A percentile compares a stretch with the other conserved stretches of the same genome.
These are phyloP conservation scores for Boletus rubroflammeus DNA, from an alignment of 768 basidiomycete species.

Conservation along the genomic window DNA sequence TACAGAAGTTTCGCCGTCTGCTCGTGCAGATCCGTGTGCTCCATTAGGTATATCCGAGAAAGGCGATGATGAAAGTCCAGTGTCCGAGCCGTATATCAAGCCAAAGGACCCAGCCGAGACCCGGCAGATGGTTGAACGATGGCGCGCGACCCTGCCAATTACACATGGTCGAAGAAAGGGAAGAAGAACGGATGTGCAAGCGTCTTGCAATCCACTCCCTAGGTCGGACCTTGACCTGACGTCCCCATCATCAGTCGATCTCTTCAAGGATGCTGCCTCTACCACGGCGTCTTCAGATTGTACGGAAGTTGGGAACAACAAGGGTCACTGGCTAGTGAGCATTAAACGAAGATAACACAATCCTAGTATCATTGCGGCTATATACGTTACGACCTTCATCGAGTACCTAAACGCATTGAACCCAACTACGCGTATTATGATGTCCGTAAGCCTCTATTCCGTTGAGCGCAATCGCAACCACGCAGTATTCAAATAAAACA, in stretches of 20 bases:
- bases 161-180: slow-evolving; percentile 11
- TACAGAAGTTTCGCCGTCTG: slow-evolving; percentile 26
- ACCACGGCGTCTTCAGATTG: slow-evolving; percentile 31
- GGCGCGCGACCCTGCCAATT: slow-evolving; percentile 29
- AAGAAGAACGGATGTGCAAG: slow-evolving; percentile 7
- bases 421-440: neutral
- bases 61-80: slow-evolving; percentile 9
- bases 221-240: slow-evolving; percentile 8
- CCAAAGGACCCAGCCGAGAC: slow-evolving; percentile 23
- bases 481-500: slow-evolving; percentile 63
- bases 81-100: slow-evolving; percentile 17
- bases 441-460: slow-evolving; percentile 25
- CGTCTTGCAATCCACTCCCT: neutral
- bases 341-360: slow-evolving; percentile 17
- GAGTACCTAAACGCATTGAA: neutral
- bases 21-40: slow-evolving; percentile 8
- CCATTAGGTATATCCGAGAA: slow-evolving; percentile 22
- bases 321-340: slow-evolving; percentile 33
- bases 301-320: slow-evolving; percentile 30
- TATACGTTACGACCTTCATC: neutral
- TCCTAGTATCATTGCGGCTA: neutral
- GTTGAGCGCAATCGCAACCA: slow-evolving; percentile 51
- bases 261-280: slow-evolving; percentile 24
- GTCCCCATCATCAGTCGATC: slow-evolving; percentile 21
- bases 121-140: slow-evolving; percentile 30